A percentile compares a stretch with the other conserved stretches of the same genome.
phyloP scores from a whole-genome alignment of 139 green algal species.

The Zygnema circumcarinatum region DNA sequence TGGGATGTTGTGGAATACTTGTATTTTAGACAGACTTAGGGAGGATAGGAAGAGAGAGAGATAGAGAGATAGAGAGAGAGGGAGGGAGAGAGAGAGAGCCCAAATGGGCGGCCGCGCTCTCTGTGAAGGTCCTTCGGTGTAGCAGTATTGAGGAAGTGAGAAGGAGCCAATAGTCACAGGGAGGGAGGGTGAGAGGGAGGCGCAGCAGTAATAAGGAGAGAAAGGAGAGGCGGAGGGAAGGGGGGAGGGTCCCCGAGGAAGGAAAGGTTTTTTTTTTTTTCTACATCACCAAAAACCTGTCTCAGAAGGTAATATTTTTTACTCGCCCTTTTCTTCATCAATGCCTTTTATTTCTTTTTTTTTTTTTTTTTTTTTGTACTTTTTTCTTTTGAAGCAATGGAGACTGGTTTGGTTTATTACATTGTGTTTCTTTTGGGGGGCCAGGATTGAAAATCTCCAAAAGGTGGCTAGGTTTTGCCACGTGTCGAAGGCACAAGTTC shows the following conservation, averaged over 20 bases:
- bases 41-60: not conserved
- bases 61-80: not conserved
- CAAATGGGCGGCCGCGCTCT: no score
- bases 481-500: not conserved
- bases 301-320: constrained; percentile 1
- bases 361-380: not conserved
- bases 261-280: not conserved
- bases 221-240: not conserved
- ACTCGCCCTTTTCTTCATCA: not conserved
- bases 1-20: not conserved
- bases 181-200: not conserved
- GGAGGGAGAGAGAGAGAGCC: not conserved
- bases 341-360: not conserved
- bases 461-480: no score
- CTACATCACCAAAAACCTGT: no score
- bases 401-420: not conserved
- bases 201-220: not conserved
- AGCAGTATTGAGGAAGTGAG: not conserved
- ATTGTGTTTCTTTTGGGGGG: not conserved
- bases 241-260: not conserved
- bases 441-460: no score
- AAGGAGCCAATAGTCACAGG: not conserved
- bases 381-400: not conserved
- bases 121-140: no score
- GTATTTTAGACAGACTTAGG: not conserved